phyloP scores from a whole-genome alignment of 805 yeast genomes.

The Yamadazyma kitorensis region DNA sequence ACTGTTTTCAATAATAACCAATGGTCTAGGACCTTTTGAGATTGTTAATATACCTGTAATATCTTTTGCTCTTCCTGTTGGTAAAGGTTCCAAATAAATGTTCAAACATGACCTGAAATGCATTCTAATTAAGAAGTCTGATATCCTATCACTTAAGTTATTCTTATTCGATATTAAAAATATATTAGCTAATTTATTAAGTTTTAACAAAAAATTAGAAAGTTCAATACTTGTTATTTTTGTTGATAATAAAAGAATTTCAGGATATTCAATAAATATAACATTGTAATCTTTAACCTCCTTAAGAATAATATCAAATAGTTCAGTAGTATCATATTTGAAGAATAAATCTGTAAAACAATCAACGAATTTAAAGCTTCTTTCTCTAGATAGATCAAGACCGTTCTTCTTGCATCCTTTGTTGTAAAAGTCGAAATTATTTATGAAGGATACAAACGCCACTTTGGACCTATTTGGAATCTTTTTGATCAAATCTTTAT shows the following conservation, averaged over 20 bases:
- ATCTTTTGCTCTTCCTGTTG: conserved; percentile 81
- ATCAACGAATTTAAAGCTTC: conserved; percentile 40
- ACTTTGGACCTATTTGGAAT: conserved; percentile 25
- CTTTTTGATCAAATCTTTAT: conserved; percentile 23
- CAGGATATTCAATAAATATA: conserved; percentile 47
- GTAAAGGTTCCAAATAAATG: conserved; percentile 61
- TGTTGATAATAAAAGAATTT: conserved; percentile 45
- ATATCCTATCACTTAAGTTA: conserved; percentile 38
- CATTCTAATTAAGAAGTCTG: conserved; percentile 47
- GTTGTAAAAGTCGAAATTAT: conserved; percentile 29
- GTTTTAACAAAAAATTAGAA: conserved; percentile 26
- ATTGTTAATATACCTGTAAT: conserved; percentile 70
- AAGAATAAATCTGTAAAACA: conserved; percentile 46
- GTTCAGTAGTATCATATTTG: conserved; percentile 15
- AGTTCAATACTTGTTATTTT: conserved; percentile 32
- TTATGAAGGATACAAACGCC: conserved; percentile 34
- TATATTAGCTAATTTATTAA: conserved; percentile 32
- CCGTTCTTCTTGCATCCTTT: conserved; percentile 40
- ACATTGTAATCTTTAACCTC: conserved; percentile 15
- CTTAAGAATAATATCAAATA: conserved; percentile 19
- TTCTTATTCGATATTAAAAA: conserved; percentile 36
- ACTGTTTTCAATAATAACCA: conserved; percentile 52
- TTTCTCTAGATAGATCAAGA: conserved; percentile 23
- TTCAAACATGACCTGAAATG: conserved; percentile 51
- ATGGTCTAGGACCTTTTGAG: conserved; percentile 50